These are phyloP conservation scores for Cornus suecica DNA, from an alignment of 148 eudicot species.

Conservation along the genomic window DNA sequence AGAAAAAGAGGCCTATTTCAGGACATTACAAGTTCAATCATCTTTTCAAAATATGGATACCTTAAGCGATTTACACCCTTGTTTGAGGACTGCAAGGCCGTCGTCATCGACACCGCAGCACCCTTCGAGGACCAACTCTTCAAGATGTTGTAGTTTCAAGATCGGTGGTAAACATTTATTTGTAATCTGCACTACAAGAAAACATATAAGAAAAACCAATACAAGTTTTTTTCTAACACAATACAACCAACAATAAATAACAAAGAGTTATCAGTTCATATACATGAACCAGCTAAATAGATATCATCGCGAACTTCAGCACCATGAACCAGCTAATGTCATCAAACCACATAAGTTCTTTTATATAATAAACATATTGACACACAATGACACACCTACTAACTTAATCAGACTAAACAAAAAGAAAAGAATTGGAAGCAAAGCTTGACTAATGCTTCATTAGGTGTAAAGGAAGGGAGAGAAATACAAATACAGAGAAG, in stretches of 20 bases:
- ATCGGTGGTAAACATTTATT: slow-evolving; percentile 69
- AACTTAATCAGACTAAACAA: neutral
- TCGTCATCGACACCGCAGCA: slow-evolving; percentile 85
- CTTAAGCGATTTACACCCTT: slow-evolving; percentile 74
- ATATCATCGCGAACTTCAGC: neutral
- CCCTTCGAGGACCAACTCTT: slow-evolving; percentile 82
- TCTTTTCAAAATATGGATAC: slow-evolving; percentile 32
- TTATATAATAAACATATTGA: neutral
- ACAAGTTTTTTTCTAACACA: neutral
- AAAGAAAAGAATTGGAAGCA: too few relatives aligned
- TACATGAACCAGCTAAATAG: neutral
- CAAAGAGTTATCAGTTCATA: neutral
- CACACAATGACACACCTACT: neutral
- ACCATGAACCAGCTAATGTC: neutral
- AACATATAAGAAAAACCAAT: neutral
- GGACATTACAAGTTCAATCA: neutral
- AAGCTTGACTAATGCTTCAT: too few relatives aligned
- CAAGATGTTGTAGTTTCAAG: slow-evolving; percentile 64
- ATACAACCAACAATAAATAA: neutral
- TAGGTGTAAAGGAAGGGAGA: too few relatives aligned
- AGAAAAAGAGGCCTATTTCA: neutral
- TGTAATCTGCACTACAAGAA: slow-evolving; percentile 57
- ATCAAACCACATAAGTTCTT: too few relatives aligned
- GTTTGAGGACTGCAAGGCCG: slow-evolving; percentile 58
- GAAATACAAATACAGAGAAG: too few relatives aligned